Conservation (phyloP, 2,329 filamentous ascomycete genomes). For the Fusarium bactridioides region DNA sequence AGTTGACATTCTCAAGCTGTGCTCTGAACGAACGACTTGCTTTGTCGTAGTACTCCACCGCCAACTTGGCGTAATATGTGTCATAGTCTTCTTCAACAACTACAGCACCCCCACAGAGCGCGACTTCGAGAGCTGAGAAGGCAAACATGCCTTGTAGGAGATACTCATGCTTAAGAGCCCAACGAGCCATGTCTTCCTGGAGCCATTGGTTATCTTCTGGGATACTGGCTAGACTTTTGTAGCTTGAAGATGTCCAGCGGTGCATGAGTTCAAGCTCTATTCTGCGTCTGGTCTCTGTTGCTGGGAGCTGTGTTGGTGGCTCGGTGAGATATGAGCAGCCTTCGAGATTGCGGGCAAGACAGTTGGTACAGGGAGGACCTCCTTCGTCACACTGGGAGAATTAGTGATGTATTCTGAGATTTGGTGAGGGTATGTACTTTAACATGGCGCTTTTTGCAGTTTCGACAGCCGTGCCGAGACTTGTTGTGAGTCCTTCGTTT, state of each 20-base stretch:
- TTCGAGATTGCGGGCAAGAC: slow-evolving; percentile 39
- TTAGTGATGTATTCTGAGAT: not conserved
- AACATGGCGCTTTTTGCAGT: slow-evolving; percentile 39
- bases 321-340: slow-evolving; percentile 32
- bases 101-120: slow-evolving; percentile 27
- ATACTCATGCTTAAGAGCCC: slow-evolving; percentile 50
- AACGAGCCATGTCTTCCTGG: slow-evolving; percentile 44
- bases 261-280: slow-evolving; percentile 61
- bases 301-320: slow-evolving; percentile 4
- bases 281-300: slow-evolving; percentile 36
- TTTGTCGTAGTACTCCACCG: slow-evolving; percentile 39
- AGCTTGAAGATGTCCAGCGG: slow-evolving; percentile 57
- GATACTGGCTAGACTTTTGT: slow-evolving; percentile 49
- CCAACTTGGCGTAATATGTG: slow-evolving; percentile 31
- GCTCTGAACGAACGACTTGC: slow-evolving; percentile 34
- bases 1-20: slow-evolving; percentile 31
- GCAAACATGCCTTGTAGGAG: slow-evolving; percentile 49
- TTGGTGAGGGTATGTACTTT: slow-evolving; percentile 19
- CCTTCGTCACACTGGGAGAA: slow-evolving; percentile 46
- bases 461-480: slow-evolving; percentile 38
- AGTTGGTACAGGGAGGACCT: slow-evolving; percentile 48
- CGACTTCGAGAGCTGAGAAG: slow-evolving; percentile 35
- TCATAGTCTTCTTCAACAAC: slow-evolving; percentile 22
- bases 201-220: slow-evolving; percentile 48
- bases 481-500: slow-evolving; percentile 39